Evolutionary conservation across 345 rosid genomes (phyloP).

Genomic region (Chamaenerion angustifolium): DNA sequence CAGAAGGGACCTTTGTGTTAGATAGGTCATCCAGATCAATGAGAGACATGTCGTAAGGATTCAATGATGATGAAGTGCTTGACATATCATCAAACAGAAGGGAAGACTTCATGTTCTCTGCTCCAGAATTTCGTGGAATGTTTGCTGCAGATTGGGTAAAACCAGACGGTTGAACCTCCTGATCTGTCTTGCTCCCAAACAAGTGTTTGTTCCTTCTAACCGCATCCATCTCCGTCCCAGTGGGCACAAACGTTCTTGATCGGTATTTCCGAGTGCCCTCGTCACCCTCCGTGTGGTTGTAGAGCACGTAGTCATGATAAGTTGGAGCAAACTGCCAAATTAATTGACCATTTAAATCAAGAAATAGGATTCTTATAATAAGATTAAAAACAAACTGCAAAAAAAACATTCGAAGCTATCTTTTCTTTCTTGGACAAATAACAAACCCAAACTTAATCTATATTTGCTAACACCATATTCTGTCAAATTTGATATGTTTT

Average conservation of each 20-base stretch:
- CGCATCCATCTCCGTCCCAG: constrained; percentile 96
- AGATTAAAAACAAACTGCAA: too few relatives aligned
- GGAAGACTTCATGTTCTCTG: constrained; percentile 62
- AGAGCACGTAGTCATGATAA: constrained; percentile 93
- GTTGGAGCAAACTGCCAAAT: constrained; percentile 83
- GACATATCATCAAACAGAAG: constrained; percentile 51
- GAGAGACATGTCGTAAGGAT: constrained; percentile 75
- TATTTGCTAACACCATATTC: too few relatives aligned
- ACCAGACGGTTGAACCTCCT: constrained; percentile 53
- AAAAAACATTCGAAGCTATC: too few relatives aligned
- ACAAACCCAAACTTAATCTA: too few relatives aligned
- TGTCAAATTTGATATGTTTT: too few relatives aligned
- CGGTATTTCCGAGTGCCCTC: constrained; percentile 85
- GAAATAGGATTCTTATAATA: background rate
- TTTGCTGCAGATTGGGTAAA: constrained; percentile 46
- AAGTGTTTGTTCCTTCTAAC: constrained; percentile 69
- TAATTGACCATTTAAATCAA: constrained; percentile 7
- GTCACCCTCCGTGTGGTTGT: constrained; percentile 76
- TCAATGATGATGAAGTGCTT: constrained; percentile 25
- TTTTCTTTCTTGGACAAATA: too few relatives aligned
- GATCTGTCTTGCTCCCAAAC: constrained; percentile 55
- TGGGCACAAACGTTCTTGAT: constrained; percentile 92
- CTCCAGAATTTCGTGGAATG: constrained; percentile 36
- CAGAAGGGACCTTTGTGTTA: constrained; percentile 64
- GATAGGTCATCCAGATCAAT: constrained; percentile 69